Conservation (phyloP, 2,329 filamentous ascomycete genomes). For the Fonsecaea nubica region DNA sequence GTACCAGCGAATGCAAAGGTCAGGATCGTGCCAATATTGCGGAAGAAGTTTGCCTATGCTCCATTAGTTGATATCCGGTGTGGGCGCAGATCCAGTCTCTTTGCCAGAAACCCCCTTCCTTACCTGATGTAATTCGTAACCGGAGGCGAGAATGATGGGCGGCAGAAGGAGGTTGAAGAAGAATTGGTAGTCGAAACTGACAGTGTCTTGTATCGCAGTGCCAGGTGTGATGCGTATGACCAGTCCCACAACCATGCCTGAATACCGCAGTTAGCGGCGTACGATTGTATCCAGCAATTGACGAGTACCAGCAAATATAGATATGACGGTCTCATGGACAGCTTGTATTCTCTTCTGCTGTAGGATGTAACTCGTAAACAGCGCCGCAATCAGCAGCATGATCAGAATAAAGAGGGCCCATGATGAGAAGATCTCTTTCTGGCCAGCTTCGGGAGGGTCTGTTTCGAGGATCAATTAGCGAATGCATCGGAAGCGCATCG, state of each 20-base stretch:
- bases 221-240: slow-evolving; percentile 81
- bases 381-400: slow-evolving; percentile 86
- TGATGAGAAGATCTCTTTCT: slow-evolving; percentile 94
- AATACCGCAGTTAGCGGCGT: slow-evolving; percentile 16
- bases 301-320: slow-evolving; percentile 87
- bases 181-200: slow-evolving; percentile 98
- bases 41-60: slow-evolving; percentile 86
- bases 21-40: slow-evolving; percentile 94
- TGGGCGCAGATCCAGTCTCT: slow-evolving; percentile 8
- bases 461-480: slow-evolving; percentile 22
- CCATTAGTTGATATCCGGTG: not conserved
- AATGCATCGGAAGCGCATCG: not conserved
- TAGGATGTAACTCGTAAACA: slow-evolving; percentile 96
- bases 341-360: slow-evolving; percentile 97
- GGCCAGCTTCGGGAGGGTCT: slow-evolving; percentile 76
- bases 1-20: slow-evolving; percentile 98
- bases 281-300: not conserved
- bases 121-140: slow-evolving; percentile 92
- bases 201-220: slow-evolving; percentile 83
- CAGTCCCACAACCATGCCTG: slow-evolving; percentile 94
- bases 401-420: slow-evolving; percentile 98
- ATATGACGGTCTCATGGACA: slow-evolving; percentile 96
- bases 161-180: slow-evolving; percentile 99
- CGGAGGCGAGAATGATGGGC: slow-evolving; percentile 94
- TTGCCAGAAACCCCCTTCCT: slow-evolving; percentile 12